Evolutionary conservation across 2,329 filamentous ascomycete genomes (phyloP).

Genomic region (Grosmannia penicillata): DNA sequence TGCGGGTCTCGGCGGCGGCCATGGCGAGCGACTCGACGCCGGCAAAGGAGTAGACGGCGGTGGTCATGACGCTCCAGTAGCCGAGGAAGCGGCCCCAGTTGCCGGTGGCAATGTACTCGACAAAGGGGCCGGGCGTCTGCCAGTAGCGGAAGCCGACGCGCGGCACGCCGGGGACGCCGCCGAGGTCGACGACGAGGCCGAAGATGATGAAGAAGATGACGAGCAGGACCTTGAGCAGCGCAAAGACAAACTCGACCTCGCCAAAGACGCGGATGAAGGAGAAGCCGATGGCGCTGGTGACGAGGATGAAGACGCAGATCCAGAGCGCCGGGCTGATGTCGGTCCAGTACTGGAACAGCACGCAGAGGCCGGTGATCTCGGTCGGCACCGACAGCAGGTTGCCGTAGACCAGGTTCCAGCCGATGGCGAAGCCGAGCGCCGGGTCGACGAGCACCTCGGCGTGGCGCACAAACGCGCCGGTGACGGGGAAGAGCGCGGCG

Average conservation of each 20-base stretch:
- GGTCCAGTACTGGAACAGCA: conserved; percentile 46
- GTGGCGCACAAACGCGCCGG: conserved; percentile 54
- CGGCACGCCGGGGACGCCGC: conserved; percentile 34
- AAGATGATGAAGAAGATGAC: conserved; percentile 43
- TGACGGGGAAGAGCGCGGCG: conserved; percentile 62
- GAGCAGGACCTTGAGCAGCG: conserved; percentile 43
- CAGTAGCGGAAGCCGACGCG: conserved; percentile 36
- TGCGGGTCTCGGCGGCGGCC: conserved; percentile 50
- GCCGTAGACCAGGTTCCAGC: conserved; percentile 36
- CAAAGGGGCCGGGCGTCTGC: conserved; percentile 31
- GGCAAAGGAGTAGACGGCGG: conserved; percentile 47
- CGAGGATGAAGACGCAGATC: conserved; percentile 27
- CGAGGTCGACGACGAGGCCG: conserved; percentile 39
- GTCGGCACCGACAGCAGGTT: conserved; percentile 29
- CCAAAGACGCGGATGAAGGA: conserved; percentile 40
- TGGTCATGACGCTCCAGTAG: conserved; percentile 41
- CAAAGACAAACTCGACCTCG: conserved; percentile 48
- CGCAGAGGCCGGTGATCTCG: conserved; percentile 44
- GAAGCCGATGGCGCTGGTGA: conserved; percentile 38
- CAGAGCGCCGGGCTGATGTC: conserved; percentile 29
- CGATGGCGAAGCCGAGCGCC: conserved; percentile 30
- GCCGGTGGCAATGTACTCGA: conserved; percentile 29
- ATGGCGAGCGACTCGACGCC: conserved; percentile 34
- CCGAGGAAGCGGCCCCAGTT: conserved; percentile 39
- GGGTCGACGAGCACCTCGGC: conserved; percentile 41